Evolutionary conservation across 768 basidiomycete genomes (phyloP), one percentile per base, ranked within the genome.

Genomic region (Boletus sp.): DNA sequence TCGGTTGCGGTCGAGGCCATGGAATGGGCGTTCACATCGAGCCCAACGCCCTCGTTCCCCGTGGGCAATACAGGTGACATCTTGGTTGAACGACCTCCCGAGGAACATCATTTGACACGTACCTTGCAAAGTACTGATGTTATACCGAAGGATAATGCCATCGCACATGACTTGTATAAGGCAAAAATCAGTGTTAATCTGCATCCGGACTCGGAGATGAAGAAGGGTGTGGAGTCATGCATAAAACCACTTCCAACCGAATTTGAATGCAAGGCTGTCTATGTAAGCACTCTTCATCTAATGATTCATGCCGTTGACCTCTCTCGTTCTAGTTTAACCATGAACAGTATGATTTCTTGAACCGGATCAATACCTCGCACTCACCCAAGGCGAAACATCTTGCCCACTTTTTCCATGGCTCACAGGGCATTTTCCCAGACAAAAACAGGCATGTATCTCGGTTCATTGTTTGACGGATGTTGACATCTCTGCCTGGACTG

Each of bases 101-200:
- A 14, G 7, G 17, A 44, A 9, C n/a, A 40, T 25, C 6, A 6
- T 17, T 7, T 13, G 10, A 10, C 5, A 1, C 13, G 10, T 14
- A 13, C 27, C 30, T 37, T 19, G 11, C 53, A 8, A 35, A 37
- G 4, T n/a, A 5, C 10, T 4, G 33, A 49, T 29, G 17, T 34
- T 21, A 42, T 47, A 19, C 13, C 25, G 14, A n/a, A n/a, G n/a
- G 50, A 30, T 5, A 52, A 57, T 27, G 23, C n/a, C 8, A 32
- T 59, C 19, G 38, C 10, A 7, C 51, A 59, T 60, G 58, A 59
- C 23, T 45, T 60, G n/a, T 60, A 60, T 23, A 60, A 34, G 0
- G 59, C 59, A 43, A 34, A 6, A 11, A 41, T 15, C 9, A 14
- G 5, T 7, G 55, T 60, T 33, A 27, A 50, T 50, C 32, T 53